phyloP scores from a whole-genome alignment of 2,329 filamentous ascomycete genomes.

The Pestalotiopsis sp. region DNA sequence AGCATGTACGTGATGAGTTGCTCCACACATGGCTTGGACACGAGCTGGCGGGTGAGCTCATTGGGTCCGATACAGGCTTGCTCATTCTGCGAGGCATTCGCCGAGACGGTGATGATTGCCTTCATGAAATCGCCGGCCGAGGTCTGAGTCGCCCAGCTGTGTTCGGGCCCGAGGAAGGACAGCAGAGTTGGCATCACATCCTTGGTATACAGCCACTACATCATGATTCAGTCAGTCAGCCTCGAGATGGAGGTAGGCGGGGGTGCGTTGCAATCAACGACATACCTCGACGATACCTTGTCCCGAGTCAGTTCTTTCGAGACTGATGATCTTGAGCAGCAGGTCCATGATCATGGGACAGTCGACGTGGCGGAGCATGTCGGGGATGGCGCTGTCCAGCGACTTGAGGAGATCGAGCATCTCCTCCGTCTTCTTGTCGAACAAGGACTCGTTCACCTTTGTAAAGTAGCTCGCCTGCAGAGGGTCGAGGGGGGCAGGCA shows the following conservation, averaged over 20 bases:
- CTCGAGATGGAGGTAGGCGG: neutral
- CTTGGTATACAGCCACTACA: slow-evolving; percentile 86
- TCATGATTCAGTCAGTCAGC: slow-evolving; percentile 18
- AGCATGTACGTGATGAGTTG: slow-evolving; percentile 91
- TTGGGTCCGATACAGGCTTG: slow-evolving; percentile 99
- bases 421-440: slow-evolving; percentile 97
- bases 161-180: slow-evolving; percentile 80
- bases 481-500: slow-evolving; percentile 82
- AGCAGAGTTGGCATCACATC: slow-evolving; percentile 84
- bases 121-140: slow-evolving; percentile 97
- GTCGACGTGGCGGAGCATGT: slow-evolving; percentile 91
- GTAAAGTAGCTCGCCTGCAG: slow-evolving; percentile 97
- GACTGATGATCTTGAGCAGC: slow-evolving; percentile 91
- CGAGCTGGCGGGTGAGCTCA: slow-evolving; percentile 90
- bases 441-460: slow-evolving; percentile 95
- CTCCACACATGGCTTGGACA: slow-evolving; percentile 81
- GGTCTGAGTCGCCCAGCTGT: slow-evolving; percentile 89
- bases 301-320: slow-evolving; percentile 89
- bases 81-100: slow-evolving; percentile 96
- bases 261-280: slow-evolving; percentile 1
- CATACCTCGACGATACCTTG: slow-evolving; percentile 90
- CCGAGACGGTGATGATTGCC: slow-evolving; percentile 97
- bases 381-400: slow-evolving; percentile 76
- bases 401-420: slow-evolving; percentile 91
- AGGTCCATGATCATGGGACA: slow-evolving; percentile 99